phyloP scores from a whole-genome alignment of 2,329 filamentous ascomycete genomes.

The Colletotrichum sp. region DNA sequence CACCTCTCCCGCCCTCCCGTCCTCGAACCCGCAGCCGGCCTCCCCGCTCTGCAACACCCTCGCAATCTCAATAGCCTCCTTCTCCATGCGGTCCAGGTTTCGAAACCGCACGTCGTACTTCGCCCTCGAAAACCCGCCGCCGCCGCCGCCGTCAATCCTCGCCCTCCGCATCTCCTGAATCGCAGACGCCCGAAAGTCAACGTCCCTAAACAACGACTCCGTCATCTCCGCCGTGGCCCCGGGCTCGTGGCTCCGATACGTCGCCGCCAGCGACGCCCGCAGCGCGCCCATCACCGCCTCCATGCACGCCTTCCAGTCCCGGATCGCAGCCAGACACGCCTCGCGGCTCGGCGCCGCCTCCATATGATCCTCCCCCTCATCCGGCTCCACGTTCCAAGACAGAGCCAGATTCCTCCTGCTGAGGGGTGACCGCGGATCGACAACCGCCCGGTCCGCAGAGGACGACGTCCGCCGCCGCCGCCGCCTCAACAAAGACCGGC shows the following conservation, averaged over 20 bases:
- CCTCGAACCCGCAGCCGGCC: slow-evolving; percentile 36
- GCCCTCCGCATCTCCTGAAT: slow-evolving; percentile 52
- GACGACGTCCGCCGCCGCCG: not conserved
- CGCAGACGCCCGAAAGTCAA: slow-evolving; percentile 43
- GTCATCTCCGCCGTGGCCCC: slow-evolving; percentile 47
- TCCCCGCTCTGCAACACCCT: slow-evolving; percentile 45
- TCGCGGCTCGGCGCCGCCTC: slow-evolving; percentile 29
- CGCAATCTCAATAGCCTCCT: slow-evolving; percentile 44
- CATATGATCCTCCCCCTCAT: not conserved
- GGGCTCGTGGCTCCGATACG: slow-evolving; percentile 50
- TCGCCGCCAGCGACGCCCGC: slow-evolving; percentile 44
- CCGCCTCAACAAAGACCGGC: not conserved
- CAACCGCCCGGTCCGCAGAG: not conserved
- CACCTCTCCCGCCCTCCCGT: slow-evolving; percentile 38
- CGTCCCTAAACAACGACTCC: slow-evolving; percentile 47
- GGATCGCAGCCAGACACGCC: slow-evolving; percentile 38
- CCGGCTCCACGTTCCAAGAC: not conserved
- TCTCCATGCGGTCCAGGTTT: slow-evolving; percentile 50
- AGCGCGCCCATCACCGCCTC: slow-evolving; percentile 47
- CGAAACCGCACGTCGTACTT: slow-evolving; percentile 53
- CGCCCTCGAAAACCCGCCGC: slow-evolving; percentile 42
- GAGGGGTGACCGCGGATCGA: not conserved
- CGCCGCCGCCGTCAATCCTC: slow-evolving; percentile 46
- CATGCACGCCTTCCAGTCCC: slow-evolving; percentile 50
- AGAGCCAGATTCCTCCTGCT: slow-evolving; percentile 4